Conservation (phyloP, 495 filamentous ascomycete genomes). For the Penicillium bialowiezense region DNA sequence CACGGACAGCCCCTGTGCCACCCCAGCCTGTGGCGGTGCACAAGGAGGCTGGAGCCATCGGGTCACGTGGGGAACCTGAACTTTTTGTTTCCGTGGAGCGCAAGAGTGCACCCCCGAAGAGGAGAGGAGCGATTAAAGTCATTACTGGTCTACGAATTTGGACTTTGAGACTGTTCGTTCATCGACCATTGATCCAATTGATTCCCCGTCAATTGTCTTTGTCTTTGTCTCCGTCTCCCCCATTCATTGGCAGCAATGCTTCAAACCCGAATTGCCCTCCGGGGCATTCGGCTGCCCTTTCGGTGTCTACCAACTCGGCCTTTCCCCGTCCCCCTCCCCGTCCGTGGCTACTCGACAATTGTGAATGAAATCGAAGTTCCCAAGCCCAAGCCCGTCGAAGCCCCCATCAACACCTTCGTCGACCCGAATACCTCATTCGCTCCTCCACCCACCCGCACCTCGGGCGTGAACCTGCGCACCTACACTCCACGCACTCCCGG, state of each 20-base stretch:
- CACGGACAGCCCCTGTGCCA: not conserved
- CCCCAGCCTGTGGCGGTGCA: slow-evolving; percentile 3
- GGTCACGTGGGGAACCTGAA: slow-evolving; percentile 20
- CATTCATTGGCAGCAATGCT: slow-evolving; percentile 48
- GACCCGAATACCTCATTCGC: slow-evolving; percentile 42
- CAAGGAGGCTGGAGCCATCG: not conserved
- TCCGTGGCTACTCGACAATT: slow-evolving; percentile 56
- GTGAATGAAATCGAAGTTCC: slow-evolving; percentile 39
- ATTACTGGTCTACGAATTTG: too few species aligned
- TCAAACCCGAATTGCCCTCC: slow-evolving; percentile 60
- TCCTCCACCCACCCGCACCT: slow-evolving; percentile 42
- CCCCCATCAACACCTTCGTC: slow-evolving; percentile 20
- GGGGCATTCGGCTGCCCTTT: slow-evolving; percentile 49
- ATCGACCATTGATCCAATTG: not conserved
- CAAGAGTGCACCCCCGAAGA: slow-evolving; percentile 4
- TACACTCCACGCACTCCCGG: slow-evolving; percentile 96
- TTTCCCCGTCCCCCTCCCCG: slow-evolving; percentile 22
- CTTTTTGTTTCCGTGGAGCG: slow-evolving; percentile 17
- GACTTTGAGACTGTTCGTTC: too few species aligned
- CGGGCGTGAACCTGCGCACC: slow-evolving; percentile 57
- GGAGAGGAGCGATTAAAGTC: too few species aligned
- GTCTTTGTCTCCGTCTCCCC: not conserved
- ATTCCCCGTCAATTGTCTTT: not conserved
- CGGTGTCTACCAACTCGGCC: slow-evolving; percentile 34
- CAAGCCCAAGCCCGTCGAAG: slow-evolving; percentile 17